Evolutionary conservation across 768 basidiomycete species (phyloP).

Genomic region (Termitomyces sp.): DNA sequence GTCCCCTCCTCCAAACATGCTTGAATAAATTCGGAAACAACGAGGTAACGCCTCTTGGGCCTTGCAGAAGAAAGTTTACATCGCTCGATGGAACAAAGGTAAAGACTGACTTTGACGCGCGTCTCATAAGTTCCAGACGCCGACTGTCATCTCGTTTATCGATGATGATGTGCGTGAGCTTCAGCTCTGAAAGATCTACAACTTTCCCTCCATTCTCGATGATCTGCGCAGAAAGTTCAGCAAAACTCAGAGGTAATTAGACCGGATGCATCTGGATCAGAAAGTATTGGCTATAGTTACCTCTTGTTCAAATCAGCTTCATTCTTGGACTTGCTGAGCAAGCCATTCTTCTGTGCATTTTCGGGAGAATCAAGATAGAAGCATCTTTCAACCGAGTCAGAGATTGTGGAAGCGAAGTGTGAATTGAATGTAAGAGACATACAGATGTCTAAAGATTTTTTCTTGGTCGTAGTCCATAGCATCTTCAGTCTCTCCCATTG

Average conservation of each 20-base stretch:
- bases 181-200: constrained; percentile 63
- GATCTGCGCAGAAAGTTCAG: constrained; percentile 45
- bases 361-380: constrained; percentile 85
- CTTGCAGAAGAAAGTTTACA: constrained; percentile 31
- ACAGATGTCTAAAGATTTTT: constrained; percentile 81
- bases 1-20: constrained; percentile 82
- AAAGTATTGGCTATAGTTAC: constrained; percentile 28
- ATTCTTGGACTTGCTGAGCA: constrained; percentile 49
- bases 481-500: constrained; percentile 67
- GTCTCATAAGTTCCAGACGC: constrained; percentile 61
- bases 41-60: constrained; percentile 73
- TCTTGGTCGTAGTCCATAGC: constrained; percentile 78
- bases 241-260: constrained; percentile 40
- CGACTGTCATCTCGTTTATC: constrained; percentile 79
- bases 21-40: constrained; percentile 72
- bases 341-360: constrained; percentile 63
- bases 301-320: constrained; percentile 46
- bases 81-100: background rate
- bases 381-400: constrained; percentile 38
- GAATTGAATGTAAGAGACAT: constrained; percentile 19
- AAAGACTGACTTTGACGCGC: constrained; percentile 59
- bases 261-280: background rate
- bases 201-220: constrained; percentile 67
- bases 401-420: background rate
- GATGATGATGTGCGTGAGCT: constrained; percentile 81